These are phyloP conservation scores for Scheffersomyces quercinus DNA, from an alignment of 1,139 yeast genomes.

Conservation along the genomic window DNA sequence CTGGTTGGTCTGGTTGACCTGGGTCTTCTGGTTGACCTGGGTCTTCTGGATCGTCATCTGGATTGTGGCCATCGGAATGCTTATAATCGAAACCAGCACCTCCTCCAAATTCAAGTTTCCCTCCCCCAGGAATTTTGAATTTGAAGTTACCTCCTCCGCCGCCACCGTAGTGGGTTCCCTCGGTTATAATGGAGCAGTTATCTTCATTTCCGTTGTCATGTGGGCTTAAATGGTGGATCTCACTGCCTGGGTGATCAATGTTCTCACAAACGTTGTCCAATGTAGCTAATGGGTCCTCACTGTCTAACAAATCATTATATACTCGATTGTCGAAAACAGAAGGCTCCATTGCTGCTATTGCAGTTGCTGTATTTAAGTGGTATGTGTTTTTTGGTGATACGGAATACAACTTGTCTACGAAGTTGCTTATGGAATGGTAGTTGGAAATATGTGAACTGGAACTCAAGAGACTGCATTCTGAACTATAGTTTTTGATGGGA, in stretches of 20 bases:
- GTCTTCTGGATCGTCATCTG: slow-evolving; percentile 5
- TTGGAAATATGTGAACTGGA: no score
- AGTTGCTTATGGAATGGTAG: slow-evolving; percentile 12
- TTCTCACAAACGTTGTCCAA: slow-evolving; percentile 8
- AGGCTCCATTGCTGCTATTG: slow-evolving; percentile 24
- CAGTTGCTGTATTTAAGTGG: slow-evolving; percentile 34
- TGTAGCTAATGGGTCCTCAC: slow-evolving; percentile 11
- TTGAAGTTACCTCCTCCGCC: slow-evolving; percentile 30
- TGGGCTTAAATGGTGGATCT: no score
- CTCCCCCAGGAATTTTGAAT: slow-evolving; percentile 24
- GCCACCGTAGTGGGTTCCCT: slow-evolving; percentile 18
- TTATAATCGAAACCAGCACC: slow-evolving; percentile 31
- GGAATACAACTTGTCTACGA: slow-evolving; percentile 39
- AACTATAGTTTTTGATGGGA: no score
- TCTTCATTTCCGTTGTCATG: slow-evolving; percentile 9
- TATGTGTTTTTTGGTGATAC: slow-evolving; percentile 44
- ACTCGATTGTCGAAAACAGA: slow-evolving; percentile 9
- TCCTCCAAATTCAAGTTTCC: slow-evolving; percentile 26
- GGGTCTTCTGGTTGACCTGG: background rate
- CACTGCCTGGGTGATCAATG: slow-evolving; percentile 5
- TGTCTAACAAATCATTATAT: slow-evolving; percentile 9
- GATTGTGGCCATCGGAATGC: slow-evolving; percentile 6
- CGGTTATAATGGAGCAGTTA: background rate
- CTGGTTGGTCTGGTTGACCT: background rate
- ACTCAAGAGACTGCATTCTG: no score